These are phyloP conservation scores for Zychaea mexicana DNA, from an alignment of 371 early-diverging fungal genomes.

Conservation along the genomic window DNA sequence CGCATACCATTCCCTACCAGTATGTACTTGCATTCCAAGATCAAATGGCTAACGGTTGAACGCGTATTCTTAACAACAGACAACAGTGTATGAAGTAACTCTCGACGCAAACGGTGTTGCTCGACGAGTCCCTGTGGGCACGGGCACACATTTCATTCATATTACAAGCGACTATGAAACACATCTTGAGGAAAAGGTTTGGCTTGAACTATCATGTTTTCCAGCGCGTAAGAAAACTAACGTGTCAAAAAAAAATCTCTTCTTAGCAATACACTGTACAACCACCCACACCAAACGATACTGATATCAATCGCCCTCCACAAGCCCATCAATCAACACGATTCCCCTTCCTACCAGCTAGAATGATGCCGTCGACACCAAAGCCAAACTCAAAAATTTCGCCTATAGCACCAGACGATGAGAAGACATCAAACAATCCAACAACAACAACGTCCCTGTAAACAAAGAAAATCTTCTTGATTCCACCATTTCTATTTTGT, in stretches of 20 bases:
- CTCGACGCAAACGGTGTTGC: slow-evolving; percentile 48
- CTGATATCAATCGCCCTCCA: not conserved
- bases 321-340: not conserved
- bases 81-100: slow-evolving; percentile 50
- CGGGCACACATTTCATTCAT: slow-evolving; percentile 50
- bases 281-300: not conserved
- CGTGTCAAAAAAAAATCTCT: too few species aligned
- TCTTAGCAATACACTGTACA: not conserved
- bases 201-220: too few species aligned
- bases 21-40: not conserved
- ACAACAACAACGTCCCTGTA: too few species aligned
- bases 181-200: slow-evolving; percentile 7
- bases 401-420: not conserved
- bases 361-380: not conserved
- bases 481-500: not conserved
- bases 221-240: too few species aligned
- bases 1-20: too few species aligned
- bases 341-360: not conserved
- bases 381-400: not conserved
- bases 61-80: slow-evolving; percentile 13
- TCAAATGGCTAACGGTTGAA: not conserved
- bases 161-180: slow-evolving; percentile 41
- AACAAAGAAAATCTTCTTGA: not conserved
- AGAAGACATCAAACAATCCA: not conserved
- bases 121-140: slow-evolving; percentile 41